phyloP scores from a whole-genome alignment of 352 stramenopile species.

The Blastocystis sp. region DNA sequence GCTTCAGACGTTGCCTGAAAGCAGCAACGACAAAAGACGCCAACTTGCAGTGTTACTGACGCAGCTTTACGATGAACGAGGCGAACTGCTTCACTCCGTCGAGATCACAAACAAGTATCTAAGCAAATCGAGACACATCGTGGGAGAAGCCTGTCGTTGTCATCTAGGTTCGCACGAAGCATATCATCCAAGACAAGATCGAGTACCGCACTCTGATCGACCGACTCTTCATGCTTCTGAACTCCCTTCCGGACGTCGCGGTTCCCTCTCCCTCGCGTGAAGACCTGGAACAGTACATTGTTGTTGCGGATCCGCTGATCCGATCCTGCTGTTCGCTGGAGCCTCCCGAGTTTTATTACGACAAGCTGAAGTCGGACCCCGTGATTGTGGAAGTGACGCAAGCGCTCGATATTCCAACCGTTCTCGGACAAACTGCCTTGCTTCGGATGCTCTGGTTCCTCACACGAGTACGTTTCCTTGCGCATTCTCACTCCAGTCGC shows the following conservation, averaged over 20 bases:
- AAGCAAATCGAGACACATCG: background rate
- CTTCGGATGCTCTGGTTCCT: background rate
- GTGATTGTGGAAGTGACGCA: background rate
- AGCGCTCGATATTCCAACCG: background rate
- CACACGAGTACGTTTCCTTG: background rate
- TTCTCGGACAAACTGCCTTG: background rate
- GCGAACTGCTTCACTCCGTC: conserved; percentile 26
- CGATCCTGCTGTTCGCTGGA: background rate
- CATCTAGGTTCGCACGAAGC: background rate
- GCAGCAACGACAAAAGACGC: background rate
- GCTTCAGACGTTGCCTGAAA: background rate
- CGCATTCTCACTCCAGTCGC: background rate
- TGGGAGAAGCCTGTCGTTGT: background rate
- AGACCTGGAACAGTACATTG: background rate
- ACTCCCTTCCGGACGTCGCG: background rate
- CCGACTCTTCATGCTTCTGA: background rate
- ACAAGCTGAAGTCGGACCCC: background rate
- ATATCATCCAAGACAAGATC: background rate
- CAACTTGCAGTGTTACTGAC: conserved; percentile 3
- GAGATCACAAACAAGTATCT: conserved; percentile 42
- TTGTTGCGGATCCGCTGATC: conserved; percentile 1
- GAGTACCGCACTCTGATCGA: background rate
- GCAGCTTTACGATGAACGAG: conserved; percentile 34
- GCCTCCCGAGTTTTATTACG: background rate
- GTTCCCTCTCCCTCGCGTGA: background rate